Base-by-base conservation (phyloP, 1,284 basidiomycete genomes). In the Mixia osmundae region DNA sequence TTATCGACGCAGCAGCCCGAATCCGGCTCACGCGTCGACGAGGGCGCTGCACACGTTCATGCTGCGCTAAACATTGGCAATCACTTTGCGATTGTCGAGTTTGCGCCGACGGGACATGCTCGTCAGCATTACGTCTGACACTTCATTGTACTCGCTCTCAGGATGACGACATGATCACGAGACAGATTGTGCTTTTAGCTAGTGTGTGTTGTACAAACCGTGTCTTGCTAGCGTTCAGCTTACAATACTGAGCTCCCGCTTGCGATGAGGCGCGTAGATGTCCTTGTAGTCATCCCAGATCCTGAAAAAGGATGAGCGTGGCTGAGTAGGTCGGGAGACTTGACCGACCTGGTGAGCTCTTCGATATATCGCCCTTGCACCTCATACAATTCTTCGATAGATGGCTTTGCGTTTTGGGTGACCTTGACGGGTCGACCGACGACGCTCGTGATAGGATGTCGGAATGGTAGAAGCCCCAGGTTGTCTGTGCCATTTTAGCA, bases 361-460 rank as follows among this genome's bases (percentile, higher is more conserved):
- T 76, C 75, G 44, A 97, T 95, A 55, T 99, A 99, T 44, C 67
- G 58, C 44, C 67, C 63, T 52, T 99, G 89, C 10, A 82, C 64
- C 32, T 70, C 66, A 45, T 72, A 70, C 18, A 99, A 57, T 50
- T 83, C 69, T 43, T 85, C 78, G 38, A 76, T 57, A 19, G 69
- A 68, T 1, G 89, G 89, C 45, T 80, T 75, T 30, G 76, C 70
- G 41, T 66, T 68, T 51, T 80, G 65, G 40, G 65, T 62, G 15
- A 82, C 77, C 40, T 68, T 71, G 35, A 97, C 82, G 1, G 89
- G 89, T 36, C 70, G 68, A 12, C 89, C 87, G 49, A 89, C 73
- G 47, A 95, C 91, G 43, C 78, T 76, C 19, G 94, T 79, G 42
- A 99, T 95, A 24, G 76, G 76, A 53, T 83, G 72, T 35, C 89